Evolutionary conservation across 163 green algal genomes (phyloP), one percentile per base, ranked within the genome.

Genomic region (Chlorella variabilis): DNA sequence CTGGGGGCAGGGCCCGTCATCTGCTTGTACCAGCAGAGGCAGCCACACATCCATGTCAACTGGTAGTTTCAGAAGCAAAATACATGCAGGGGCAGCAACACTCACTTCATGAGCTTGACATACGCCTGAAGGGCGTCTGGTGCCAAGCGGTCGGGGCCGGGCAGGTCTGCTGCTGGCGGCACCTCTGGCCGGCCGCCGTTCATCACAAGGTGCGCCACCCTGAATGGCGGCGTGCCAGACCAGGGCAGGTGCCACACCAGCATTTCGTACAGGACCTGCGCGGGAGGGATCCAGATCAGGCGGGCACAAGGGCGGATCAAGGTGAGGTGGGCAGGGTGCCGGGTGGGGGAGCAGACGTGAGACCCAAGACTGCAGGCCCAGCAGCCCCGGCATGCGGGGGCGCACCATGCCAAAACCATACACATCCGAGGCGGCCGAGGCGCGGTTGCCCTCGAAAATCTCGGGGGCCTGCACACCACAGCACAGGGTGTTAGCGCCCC

Each of bases 241-340:
- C n/a, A 76, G 6, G 68, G 68, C n/a, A 76, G 42, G 42, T 61
- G 45, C 68, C 68, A 76, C n/a, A 42, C 62, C 42, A 76, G 42
- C 42, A 76, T 29, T 18, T 67, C 59, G n/a, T 23, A 67, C 59
- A 67, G 54, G 6, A 63, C 54, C 18, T 15, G 15, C 11, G 45
- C 45, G 45, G n/a, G n/a, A n/a, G n/a, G n/a, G n/a, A n/a, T n/a
- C n/a, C n/a, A n/a, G n/a, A n/a, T n/a, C n/a, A n/a, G n/a, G n/a
- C n/a, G n/a, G n/a, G n/a, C n/a, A n/a, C n/a, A n/a, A n/a, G n/a
- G n/a, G n/a, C n/a, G n/a, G n/a, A n/a, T n/a, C n/a, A n/a, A n/a
- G n/a, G n/a, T n/a, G n/a, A n/a, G n/a, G n/a, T n/a, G n/a, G n/a
- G n/a, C n/a, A n/a, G n/a, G n/a, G n/a, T n/a, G n/a, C n/a, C n/a